Conservation (phyloP, 768 basidiomycete genomes). For the Holtermanniella nyarrowii region DNA sequence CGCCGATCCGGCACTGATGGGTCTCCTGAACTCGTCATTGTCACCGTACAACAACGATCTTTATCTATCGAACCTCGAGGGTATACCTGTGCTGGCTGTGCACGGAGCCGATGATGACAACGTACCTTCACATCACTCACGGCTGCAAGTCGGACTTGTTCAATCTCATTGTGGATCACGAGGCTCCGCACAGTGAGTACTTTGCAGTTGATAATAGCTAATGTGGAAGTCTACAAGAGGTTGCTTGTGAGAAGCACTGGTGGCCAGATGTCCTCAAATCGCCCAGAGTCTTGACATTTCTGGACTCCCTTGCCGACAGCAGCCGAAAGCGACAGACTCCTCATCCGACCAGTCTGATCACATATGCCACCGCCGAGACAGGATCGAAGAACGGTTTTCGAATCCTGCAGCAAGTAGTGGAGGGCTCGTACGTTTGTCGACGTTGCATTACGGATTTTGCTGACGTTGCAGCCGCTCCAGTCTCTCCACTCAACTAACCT, state of each 20-base stretch:
- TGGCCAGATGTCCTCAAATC: conserved; percentile 42
- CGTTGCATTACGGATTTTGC: no score
- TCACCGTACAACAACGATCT: conserved; percentile 81
- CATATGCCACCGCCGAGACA: conserved; percentile 56
- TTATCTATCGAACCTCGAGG: conserved; percentile 64
- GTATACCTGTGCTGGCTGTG: conserved; percentile 60
- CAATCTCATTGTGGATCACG: conserved; percentile 51
- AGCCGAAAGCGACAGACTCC: conserved; percentile 6
- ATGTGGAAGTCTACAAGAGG: conserved; percentile 13
- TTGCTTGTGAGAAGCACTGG: conserved; percentile 20
- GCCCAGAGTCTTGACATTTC: conserved; percentile 43
- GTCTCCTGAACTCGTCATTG: conserved; percentile 62
- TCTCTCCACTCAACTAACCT: not conserved
- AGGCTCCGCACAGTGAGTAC: conserved; percentile 48
- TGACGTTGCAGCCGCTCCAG: no score
- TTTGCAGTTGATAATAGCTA: not conserved
- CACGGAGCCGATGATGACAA: conserved; percentile 71
- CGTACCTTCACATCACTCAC: conserved; percentile 75
- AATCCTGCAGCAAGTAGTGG: conserved; percentile 51
- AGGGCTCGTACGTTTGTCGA: conserved; percentile 53
- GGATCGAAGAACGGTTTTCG: conserved; percentile 63
- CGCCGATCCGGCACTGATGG: conserved; percentile 61
- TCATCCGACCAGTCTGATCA: conserved; percentile 53
- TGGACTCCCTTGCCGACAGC: conserved; percentile 3
- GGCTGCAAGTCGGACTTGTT: conserved; percentile 55